Base-by-base conservation (phyloP, 768 basidiomycete species). In the Hericium coralloides region DNA sequence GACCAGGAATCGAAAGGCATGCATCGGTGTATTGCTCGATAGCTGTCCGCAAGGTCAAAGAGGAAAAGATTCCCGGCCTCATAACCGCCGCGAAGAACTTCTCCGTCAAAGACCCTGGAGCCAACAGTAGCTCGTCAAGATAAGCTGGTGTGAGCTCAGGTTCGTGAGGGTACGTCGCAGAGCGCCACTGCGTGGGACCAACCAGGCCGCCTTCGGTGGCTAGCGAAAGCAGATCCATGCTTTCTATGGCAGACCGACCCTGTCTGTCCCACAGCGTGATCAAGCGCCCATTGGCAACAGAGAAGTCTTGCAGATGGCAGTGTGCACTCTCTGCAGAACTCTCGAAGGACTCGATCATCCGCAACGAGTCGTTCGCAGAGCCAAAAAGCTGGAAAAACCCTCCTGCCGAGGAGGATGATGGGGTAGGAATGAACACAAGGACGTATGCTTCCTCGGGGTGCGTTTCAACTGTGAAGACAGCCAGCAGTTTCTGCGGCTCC, bases 61-160 rank as follows among this genome's bases (percentile, higher is more conserved):
- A 74, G 9, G 95, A 95, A 71, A 97, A 98, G 53, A 91, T 78
- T 20, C 91, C 92, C 0, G 95, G 94, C 36, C 85, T 79, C 77
- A 95, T 84, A 61, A 97, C 76, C 48, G 85, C 89, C 53, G 84
- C 77, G 65, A 94, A 78, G 70, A 93, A 94, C 60, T 86, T 87
- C 56, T 85, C 85, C 0, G 86, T 77, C 64, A 95, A 69, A 2
- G 89, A 88, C 36, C 84, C 85, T 23, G 82, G 78, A 31, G 80
- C 75, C 56, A 87, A 72, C 57, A 95, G 80, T 53, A 86, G 78
- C 63, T 92, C 90, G 64, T 95, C 93, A 63, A 98, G 84, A 70
- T 89, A 86, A n/a, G 85, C 82, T 17, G 94, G 88, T 0, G 89
- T 89, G 64, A 88, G 76, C 66, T 87, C 89, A 45, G 81, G 77